Base-by-base conservation (phyloP, 2,329 filamentous ascomycete species). In the Aspergillus tamarii region DNA sequence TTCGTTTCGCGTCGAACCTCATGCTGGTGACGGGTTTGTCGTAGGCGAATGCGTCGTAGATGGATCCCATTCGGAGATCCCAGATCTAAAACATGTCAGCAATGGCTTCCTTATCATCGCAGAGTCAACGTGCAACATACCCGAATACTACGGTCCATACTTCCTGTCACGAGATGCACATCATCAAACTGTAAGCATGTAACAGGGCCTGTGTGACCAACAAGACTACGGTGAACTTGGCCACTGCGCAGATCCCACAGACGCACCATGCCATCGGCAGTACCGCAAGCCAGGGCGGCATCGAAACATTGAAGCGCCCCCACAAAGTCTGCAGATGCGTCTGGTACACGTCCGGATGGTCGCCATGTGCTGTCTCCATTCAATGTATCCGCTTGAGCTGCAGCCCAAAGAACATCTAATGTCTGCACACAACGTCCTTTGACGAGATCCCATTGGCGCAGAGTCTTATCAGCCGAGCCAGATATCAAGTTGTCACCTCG, bases 381-480 rank as follows among this genome's bases (percentile, higher is more conserved):
- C 61, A 92, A 84, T 6, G 87, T 89, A 11, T 89, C 91, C 14
- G 93, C 92, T 80, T 97, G 94, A 2, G 95, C 94, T 5, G 95
- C 94, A 11, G 95, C 95, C 95, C 95, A 99, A 77, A 99, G 91
- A 8, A 99, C 94, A 78, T 99, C 95, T 56, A 99, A 84, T 3
- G 95, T 99, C 80, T 99, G 95, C 60, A 99, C 92, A 77, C 95
- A 98, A 56, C 95, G 91, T n/a, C 95, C 95, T 77, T 94, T 97
- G 72, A 94, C 92, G 57, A 99, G 85, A 82, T 99, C 95, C 95
- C 95, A 99, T 77, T 99, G 95, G 52, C 95, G 89, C 61, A 99
- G 84, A 1, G 95, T 99, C 84, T 99, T 99, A 81, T 99, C 95
- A 0, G 95, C 91, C 9, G 94, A 98, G 14, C 95, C 95, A 2